These are phyloP conservation scores for Exophiala oligosperma DNA, from an alignment of 2,329 filamentous ascomycete species.

Conservation along the genomic window DNA sequence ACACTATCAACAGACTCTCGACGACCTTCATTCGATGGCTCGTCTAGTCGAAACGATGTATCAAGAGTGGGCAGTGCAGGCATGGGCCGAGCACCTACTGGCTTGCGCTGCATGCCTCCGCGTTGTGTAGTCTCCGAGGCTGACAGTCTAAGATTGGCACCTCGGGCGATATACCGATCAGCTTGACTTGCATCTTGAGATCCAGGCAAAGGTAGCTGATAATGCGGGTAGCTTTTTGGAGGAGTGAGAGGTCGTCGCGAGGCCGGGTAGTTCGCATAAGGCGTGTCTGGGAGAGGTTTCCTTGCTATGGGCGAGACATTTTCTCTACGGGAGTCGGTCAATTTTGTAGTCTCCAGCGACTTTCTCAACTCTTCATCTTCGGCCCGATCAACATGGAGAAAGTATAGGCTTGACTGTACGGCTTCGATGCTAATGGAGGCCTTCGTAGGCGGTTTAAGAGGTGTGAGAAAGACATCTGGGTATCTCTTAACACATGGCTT, in stretches of 20 bases:
- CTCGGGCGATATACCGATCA: constrained; percentile 21
- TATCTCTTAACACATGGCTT: constrained; percentile 17
- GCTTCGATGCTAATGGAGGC: constrained; percentile 81
- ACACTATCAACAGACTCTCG: constrained; percentile 4
- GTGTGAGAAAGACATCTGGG: constrained; percentile 85
- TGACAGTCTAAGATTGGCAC: constrained; percentile 19
- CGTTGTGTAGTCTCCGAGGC: constrained; percentile 2
- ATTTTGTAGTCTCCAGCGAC: constrained; percentile 39
- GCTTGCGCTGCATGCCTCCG: constrained; percentile 12
- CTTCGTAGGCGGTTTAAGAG: constrained; percentile 83
- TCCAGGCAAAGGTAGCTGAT: constrained; percentile 16
- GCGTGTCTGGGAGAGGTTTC: constrained; percentile 28
- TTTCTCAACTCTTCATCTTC: constrained; percentile 52
- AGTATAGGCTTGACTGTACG: constrained; percentile 85
- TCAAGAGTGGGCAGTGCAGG: background rate
- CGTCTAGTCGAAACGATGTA: background rate
- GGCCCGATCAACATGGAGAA: constrained; percentile 74
- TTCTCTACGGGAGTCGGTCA: constrained; percentile 8
- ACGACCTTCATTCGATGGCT: background rate
- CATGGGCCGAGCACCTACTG: constrained; percentile 23
- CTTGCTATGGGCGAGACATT: constrained; percentile 22
- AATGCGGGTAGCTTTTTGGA: constrained; percentile 26
- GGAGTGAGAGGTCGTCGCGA: constrained; percentile 23
- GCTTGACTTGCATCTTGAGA: constrained; percentile 17
- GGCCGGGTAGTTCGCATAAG: constrained; percentile 24